Conservation (phyloP, 805 yeast species). For the Candida krabiensis region DNA sequence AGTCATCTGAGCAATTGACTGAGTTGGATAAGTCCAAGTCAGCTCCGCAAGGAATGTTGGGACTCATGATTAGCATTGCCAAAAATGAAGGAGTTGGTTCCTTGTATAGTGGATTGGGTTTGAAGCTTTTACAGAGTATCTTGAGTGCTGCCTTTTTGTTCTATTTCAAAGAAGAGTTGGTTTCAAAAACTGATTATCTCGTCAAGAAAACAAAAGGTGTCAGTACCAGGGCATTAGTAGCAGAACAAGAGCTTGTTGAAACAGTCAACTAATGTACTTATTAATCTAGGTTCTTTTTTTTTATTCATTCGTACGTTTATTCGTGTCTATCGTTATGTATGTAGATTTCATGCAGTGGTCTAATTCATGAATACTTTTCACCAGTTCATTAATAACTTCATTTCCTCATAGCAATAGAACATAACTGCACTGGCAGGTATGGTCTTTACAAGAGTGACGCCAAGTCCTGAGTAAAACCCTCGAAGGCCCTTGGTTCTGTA, state of each 20-base stretch:
- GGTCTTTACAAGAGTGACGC: conserved; percentile 77
- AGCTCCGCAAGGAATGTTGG: conserved; percentile 38
- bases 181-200: conserved; percentile 54
- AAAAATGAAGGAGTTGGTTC: conserved; percentile 71
- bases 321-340: background rate
- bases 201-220: conserved; percentile 37
- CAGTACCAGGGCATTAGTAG: no score
- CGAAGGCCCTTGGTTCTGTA: conserved; percentile 56
- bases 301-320: no score
- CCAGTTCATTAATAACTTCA: conserved; percentile 33
- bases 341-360: background rate
- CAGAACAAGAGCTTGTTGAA: no score
- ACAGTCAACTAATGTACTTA: no score
- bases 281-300: no score
- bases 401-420: conserved; percentile 73
- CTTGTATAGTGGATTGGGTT: conserved; percentile 76
- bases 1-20: conserved; percentile 19
- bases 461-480: conserved; percentile 81
- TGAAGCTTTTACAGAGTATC: conserved; percentile 81
- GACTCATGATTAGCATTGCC: conserved; percentile 58
- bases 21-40: conserved; percentile 22
- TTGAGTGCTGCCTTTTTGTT: conserved; percentile 87
- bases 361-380: no score
- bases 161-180: conserved; percentile 85
- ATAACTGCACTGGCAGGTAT: conserved; percentile 89